Base-by-base conservation (phyloP, 2,329 filamentous ascomycete species). In the Capronia epimyces region DNA sequence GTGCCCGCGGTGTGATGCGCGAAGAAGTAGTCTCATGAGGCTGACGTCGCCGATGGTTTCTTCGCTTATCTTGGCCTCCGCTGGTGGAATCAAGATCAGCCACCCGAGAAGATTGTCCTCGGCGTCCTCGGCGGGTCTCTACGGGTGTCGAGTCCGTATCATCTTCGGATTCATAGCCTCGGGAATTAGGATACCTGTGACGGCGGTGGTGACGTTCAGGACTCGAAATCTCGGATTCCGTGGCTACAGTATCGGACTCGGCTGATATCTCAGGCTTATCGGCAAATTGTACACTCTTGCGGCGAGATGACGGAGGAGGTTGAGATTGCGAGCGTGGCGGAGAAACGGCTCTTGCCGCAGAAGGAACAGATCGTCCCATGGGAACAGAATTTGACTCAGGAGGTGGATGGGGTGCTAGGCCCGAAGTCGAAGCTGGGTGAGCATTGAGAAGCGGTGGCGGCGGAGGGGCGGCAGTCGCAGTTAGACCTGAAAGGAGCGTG, bases 91-190 rank as follows among this genome's bases (percentile, higher is more conserved):
- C 66, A 47, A 50, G 37, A 65, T 55, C 39, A n/a, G 36, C 16
- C 1, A 42, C 42, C 20, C 43, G 37, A 16, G 47, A 50, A 7
- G 49, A 50, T 3, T 50, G 42, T 4, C 56, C 56, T 18, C 53
- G 50, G 18, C 29, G 41, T 27, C 55, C 43, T 24, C 53, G 51
- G 2, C 47, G 32, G n/a, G 24, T 24, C 15, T 59, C 53, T 22
- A 59, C 58, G 9, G 50, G 37, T 2, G 58, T 55, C 6, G 58
- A 51, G 43, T 62, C 58, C 46, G 57, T 58, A 66, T 60, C 56
- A 46, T 72, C 70, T 49, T 71, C 70, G 1, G 69, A 67, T 53
- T 73, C 71, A 41, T 73, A 73, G 4, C 69, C 70, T 2, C 56
- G 57, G 46, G 40, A 45, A 13, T 51, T 41, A 24, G 52, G 46